Evolutionary conservation across 345 rosid genomes (phyloP).

Genomic region (Hibiscus tridactylites): DNA sequence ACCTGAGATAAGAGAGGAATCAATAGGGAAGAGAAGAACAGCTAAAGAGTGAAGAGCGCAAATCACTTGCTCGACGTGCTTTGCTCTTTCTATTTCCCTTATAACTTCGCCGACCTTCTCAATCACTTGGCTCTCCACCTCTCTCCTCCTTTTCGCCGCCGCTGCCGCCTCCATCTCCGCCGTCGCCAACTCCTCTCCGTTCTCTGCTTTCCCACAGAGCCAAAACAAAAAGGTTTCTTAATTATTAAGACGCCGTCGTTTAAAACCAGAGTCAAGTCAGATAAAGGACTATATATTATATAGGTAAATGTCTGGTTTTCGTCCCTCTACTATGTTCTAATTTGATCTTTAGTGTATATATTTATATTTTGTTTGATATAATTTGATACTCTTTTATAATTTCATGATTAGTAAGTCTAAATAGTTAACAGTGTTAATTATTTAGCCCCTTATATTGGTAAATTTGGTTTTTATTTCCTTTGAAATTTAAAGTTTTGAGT

Average conservation of each 20-base stretch:
- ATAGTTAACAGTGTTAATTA: no score
- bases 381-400: no score
- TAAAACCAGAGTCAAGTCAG: not conserved
- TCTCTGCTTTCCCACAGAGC: not conserved
- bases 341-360: no score
- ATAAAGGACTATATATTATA: not conserved
- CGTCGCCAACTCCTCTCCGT: not conserved
- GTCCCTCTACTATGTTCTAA: no score
- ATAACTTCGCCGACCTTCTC: conserved; percentile 57
- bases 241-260: not conserved
- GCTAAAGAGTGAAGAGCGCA: conserved; percentile 72
- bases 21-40: conserved; percentile 61
- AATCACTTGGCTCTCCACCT: conserved; percentile 25
- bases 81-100: conserved; percentile 43
- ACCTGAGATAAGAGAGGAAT: conserved; percentile 54
- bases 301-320: not conserved
- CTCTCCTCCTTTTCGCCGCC: not conserved
- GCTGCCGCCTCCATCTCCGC: conserved; percentile 11
- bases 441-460: no score
- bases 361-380: no score
- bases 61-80: conserved; percentile 64
- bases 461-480: no score
- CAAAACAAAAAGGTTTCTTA: no score
- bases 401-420: no score
- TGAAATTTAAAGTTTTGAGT: no score